Conservation (phyloP, 83 land plant genomes). For the Thuja plicata region DNA sequence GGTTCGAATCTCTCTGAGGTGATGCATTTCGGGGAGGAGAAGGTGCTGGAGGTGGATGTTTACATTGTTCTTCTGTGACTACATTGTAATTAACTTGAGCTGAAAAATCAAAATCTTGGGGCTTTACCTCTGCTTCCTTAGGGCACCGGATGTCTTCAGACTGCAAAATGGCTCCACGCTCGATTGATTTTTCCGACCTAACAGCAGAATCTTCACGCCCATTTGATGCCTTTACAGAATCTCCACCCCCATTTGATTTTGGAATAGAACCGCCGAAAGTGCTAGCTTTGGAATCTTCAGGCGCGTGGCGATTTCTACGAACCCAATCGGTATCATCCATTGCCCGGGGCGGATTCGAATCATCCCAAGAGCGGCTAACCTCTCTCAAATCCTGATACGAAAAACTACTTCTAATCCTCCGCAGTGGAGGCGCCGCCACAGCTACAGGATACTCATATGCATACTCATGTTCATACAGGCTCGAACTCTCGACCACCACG, state of each 20-base stretch:
- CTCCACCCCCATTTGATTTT: not conserved
- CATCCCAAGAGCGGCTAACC: not conserved
- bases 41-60: not conserved
- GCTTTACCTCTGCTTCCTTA: not conserved
- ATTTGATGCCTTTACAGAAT: not conserved
- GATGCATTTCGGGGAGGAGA: not conserved
- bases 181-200: not conserved
- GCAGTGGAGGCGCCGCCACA: not conserved
- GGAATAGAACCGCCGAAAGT: not conserved
- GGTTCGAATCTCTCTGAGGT: not conserved
- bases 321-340: slow-evolving; percentile 1
- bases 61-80: not conserved
- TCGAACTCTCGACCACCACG: not conserved
- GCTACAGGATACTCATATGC: not conserved
- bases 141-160: not conserved
- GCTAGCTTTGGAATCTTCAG: not conserved
- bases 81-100: not conserved
- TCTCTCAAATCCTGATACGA: not conserved
- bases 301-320: not conserved
- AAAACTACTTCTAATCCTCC: not conserved
- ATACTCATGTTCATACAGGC: not conserved
- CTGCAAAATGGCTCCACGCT: not conserved
- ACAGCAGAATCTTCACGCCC: not conserved
- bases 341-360: not conserved
- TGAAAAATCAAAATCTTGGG: not conserved